These are phyloP conservation scores for Draba incana DNA, from an alignment of 345 rosid genomes.

Conservation along the genomic window DNA sequence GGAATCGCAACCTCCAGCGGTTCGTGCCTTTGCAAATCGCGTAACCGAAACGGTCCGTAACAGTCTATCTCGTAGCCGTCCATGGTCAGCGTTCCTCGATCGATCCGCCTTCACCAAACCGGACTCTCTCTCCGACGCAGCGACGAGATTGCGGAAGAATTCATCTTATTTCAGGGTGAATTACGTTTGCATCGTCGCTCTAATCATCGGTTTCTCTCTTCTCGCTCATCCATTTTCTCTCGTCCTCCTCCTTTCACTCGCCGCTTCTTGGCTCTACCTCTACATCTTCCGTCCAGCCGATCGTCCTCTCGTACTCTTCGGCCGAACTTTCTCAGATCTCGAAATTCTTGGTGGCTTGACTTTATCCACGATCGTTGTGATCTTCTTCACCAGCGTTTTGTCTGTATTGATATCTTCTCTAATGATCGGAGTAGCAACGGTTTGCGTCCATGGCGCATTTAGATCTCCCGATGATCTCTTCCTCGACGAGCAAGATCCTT, in stretches of 20 bases:
- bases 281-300: slow-evolving; percentile 66
- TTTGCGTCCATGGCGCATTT: slow-evolving; percentile 67
- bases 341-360: slow-evolving; percentile 58
- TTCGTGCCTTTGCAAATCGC: slow-evolving; percentile 13
- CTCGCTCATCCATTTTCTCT: slow-evolving; percentile 62
- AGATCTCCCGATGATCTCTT: slow-evolving; percentile 62
- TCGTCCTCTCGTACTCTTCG: slow-evolving; percentile 60
- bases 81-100: slow-evolving; percentile 45
- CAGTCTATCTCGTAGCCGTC: slow-evolving; percentile 36
- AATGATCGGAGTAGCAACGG: slow-evolving; percentile 53
- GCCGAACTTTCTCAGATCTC: slow-evolving; percentile 54
- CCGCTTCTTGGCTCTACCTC: slow-evolving; percentile 63
- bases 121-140: slow-evolving; percentile 44
- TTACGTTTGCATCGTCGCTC: slow-evolving; percentile 43
- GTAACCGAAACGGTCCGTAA: slow-evolving; percentile 20
- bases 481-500: slow-evolving; percentile 66
- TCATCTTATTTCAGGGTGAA: slow-evolving; percentile 48
- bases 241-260: slow-evolving; percentile 54
- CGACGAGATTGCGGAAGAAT: slow-evolving; percentile 47
- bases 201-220: slow-evolving; percentile 47
- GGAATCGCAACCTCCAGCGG: slow-evolving; percentile 24
- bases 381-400: slow-evolving; percentile 67
- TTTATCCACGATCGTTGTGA: slow-evolving; percentile 48
- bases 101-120: slow-evolving; percentile 51
- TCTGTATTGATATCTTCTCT: slow-evolving; percentile 63